Conservation (phyloP, 2,329 filamentous ascomycete species). For the Aspergillus fijiensis region DNA sequence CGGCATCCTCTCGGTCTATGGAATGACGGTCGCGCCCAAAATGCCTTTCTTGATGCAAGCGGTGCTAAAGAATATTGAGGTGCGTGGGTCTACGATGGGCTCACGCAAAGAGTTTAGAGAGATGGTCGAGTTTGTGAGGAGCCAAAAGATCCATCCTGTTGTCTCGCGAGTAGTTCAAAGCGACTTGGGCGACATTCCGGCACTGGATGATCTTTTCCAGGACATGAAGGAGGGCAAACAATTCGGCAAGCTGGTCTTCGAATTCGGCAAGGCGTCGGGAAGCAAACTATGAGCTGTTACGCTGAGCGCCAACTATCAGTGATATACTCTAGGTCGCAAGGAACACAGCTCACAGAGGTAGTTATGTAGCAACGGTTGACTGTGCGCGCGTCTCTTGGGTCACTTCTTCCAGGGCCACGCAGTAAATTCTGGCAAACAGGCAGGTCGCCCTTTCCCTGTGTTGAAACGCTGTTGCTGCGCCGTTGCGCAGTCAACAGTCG, state of each 20-base stretch:
- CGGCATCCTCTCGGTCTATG: slow-evolving; percentile 81
- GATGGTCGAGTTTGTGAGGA: slow-evolving; percentile 79
- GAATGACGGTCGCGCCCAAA: slow-evolving; percentile 83
- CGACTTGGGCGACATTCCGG: slow-evolving; percentile 72
- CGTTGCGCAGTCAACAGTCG: neutral
- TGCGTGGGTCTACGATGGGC: slow-evolving; percentile 87
- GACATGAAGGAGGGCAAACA: slow-evolving; percentile 84
- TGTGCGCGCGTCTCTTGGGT: neutral
- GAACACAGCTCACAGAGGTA: neutral
- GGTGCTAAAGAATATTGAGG: slow-evolving; percentile 82
- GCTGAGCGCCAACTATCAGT: neutral
- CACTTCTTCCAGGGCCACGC: neutral
- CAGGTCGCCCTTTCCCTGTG: slow-evolving; percentile 2
- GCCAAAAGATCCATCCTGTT: slow-evolving; percentile 72
- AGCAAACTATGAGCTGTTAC: slow-evolving; percentile 38
- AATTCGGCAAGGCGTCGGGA: slow-evolving; percentile 52
- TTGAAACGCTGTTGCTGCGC: neutral
- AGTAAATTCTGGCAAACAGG: neutral
- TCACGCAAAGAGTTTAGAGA: slow-evolving; percentile 85
- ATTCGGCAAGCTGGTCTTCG: slow-evolving; percentile 89
- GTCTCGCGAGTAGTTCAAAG: slow-evolving; percentile 68
- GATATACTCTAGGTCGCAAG: neutral
- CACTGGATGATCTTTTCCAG: slow-evolving; percentile 78
- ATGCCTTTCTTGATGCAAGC: slow-evolving; percentile 85
- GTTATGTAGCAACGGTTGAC: neutral